Base-by-base conservation (phyloP, 371 early-diverging fungal species). In the Mucor circinelloides region DNA sequence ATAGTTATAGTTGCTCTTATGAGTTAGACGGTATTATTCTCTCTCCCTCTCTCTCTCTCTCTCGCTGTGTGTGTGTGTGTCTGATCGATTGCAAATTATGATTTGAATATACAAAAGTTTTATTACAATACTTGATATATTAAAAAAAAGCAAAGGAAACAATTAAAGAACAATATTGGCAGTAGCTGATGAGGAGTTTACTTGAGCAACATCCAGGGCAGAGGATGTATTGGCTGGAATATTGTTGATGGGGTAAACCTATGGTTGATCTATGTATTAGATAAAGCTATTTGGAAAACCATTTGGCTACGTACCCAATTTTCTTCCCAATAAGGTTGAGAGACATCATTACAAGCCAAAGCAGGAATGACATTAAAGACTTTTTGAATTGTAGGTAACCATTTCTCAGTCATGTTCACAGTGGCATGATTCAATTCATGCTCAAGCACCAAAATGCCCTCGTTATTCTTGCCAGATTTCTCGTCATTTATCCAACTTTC, bases 371-470 rank as follows among this genome's bases (percentile, higher is more conserved):
- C 82, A 23, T 74, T 74, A 57, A 80, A 82, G 6, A 61, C 56
- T 40, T 77, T 65, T 64, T 80, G 79, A 25, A 85, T 67, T 6
- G 70, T 58, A 38, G 83, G 81, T 27, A 82, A 38, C 85, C 85
- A 85, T 42, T 70, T 60, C 55, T 75, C 75, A 2, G 83, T 60
- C 77, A 80, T 74, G 17, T 69, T 64, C 13, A 85, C 73, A 1
- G 83, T 85, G 10, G 77, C 72, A 34, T 78, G 76, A 32, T 77
- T 81, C 42, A 80, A 70, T 63, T 85, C 83, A 48, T 85, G 85
- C 54, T 85, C 78, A 56, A 85, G 79, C 15, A 77, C 72, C 36
- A 80, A 73, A 5, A 80, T 81, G 23, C 75, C 69, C 0, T 69
- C 57, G 12, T 64, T 75, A 31, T 72, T 73, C 2, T 66, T 31